Base-by-base conservation (phyloP, 192 early-diverging fungal genomes). In the Gamsiella multidivaricata region DNA sequence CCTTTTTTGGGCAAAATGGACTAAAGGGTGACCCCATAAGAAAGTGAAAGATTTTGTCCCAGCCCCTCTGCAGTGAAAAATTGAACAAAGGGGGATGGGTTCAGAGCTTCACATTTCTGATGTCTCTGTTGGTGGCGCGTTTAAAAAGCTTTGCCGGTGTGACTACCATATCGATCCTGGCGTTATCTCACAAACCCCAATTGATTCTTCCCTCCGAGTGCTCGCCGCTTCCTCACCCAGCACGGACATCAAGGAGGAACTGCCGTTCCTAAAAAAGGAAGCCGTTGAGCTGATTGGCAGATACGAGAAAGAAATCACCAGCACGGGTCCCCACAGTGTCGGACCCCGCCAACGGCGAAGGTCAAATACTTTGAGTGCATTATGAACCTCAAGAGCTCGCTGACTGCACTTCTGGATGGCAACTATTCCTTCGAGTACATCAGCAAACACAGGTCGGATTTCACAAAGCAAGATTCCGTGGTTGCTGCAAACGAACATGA, bases 231-330 rank as follows among this genome's bases (percentile, higher is more conserved):
- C n/a, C n/a, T n/a, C n/a, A n/a, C n/a, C n/a, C n/a, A n/a, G n/a
- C 29, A 50, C 23, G 1, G 61, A 63, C 36, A 72, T 72, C 60
- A 63, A 72, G 54, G 64, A 72, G 60, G 69, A 72, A 31, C n/a
- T 72, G 9, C 70, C 61, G 5, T 41, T 42, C 54, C 36, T 65
- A 36, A 72, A 51, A 22, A 72, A 65, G 11, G 70, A 72, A 2
- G 52, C 65, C n/a, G 33, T 64, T 25, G 46, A 52, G 0, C 14
- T 65, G 26, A 41, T 64, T 34, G 6, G 18, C 8, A 39, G 39
- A 15, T 58, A 23, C 47, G 70, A 72, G 12, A 59, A 65, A 51
- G 61, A 72, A 23, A 65, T 72, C 55, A 20, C 54, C 61, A 50
- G 28, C 36, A 31, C 65, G 61, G 70, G 70, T n/a, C 47, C 37